Evolutionary conservation across 2,329 filamentous ascomycete genomes (phyloP).

Genomic region (Verruconis gallopava): DNA sequence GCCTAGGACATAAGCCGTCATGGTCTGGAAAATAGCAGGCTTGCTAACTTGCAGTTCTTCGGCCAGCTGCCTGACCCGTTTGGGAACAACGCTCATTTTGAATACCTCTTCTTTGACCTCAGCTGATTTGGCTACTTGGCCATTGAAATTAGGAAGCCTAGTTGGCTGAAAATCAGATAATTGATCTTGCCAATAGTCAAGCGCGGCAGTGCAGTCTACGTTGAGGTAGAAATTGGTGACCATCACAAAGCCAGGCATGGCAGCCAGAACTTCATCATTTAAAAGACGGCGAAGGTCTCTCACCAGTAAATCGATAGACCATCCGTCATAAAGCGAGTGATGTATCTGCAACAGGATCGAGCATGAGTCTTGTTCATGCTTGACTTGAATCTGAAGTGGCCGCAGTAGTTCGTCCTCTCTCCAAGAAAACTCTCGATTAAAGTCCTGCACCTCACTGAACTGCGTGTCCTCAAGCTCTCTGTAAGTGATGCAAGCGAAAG

Average conservation of each 20-base stretch:
- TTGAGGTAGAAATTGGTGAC: slow-evolving; percentile 5
- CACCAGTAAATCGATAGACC: slow-evolving; percentile 68
- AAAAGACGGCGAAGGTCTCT: slow-evolving; percentile 40
- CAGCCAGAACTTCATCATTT: not conserved
- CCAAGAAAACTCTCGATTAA: slow-evolving; percentile 29
- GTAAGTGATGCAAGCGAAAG: slow-evolving; percentile 54
- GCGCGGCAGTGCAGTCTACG: not conserved
- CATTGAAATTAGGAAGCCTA: slow-evolving; percentile 10
- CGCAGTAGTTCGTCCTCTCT: slow-evolving; percentile 33
- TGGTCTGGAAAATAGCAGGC: slow-evolving; percentile 65
- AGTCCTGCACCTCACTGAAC: slow-evolving; percentile 29
- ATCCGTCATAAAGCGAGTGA: slow-evolving; percentile 85
- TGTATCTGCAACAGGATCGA: slow-evolving; percentile 49
- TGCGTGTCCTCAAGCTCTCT: slow-evolving; percentile 32
- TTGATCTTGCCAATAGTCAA: slow-evolving; percentile 10
- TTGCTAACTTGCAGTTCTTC: slow-evolving; percentile 39
- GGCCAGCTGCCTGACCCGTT: slow-evolving; percentile 24
- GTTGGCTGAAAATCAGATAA: slow-evolving; percentile 7
- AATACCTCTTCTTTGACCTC: not conserved
- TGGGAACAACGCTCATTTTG: not conserved
- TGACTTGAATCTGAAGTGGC: slow-evolving; percentile 52
- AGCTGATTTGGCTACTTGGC: not conserved
- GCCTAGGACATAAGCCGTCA: slow-evolving; percentile 52
- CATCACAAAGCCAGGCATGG: not conserved
- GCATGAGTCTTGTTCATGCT: slow-evolving; percentile 15